phyloP scores from a whole-genome alignment of 345 rosid species.

The Citropsis articulata region DNA sequence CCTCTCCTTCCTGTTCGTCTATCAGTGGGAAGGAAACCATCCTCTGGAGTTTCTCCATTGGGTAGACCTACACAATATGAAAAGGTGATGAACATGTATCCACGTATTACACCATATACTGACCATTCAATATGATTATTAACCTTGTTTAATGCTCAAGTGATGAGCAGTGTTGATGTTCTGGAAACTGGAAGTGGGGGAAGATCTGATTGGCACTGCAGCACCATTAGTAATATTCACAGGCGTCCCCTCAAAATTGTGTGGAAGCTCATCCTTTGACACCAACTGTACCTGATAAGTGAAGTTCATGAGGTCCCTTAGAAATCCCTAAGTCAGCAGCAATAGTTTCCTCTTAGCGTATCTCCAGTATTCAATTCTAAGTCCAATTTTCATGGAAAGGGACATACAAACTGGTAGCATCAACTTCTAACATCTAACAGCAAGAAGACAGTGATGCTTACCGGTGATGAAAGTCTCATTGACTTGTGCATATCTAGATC shows the following conservation, averaged over 20 bases:
- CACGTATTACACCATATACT: slow-evolving; percentile 10
- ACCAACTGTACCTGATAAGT: slow-evolving; percentile 39
- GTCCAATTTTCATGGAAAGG: slow-evolving; percentile 2
- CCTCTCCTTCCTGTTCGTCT: slow-evolving; percentile 60
- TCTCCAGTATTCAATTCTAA: slow-evolving; percentile 1
- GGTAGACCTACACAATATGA: slow-evolving; percentile 37
- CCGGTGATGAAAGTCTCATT: slow-evolving; percentile 21
- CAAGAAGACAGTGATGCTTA: slow-evolving; percentile 21
- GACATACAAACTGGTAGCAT: neutral
- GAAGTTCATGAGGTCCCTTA: slow-evolving; percentile 6
- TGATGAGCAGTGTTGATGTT: slow-evolving; percentile 21
- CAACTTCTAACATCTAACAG: slow-evolving; percentile 11
- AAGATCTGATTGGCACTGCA: slow-evolving; percentile 22
- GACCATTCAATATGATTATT: slow-evolving; percentile 12
- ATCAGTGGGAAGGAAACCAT: slow-evolving; percentile 45
- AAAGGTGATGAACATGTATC: slow-evolving; percentile 10
- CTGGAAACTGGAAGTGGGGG: slow-evolving; percentile 25
- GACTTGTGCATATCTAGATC: slow-evolving; percentile 25
- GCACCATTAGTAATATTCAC: slow-evolving; percentile 29
- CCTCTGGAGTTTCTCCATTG: slow-evolving; percentile 40
- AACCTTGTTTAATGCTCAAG: slow-evolving; percentile 49
- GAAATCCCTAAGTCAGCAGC: neutral
- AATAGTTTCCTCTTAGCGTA: neutral
- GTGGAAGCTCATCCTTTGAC: slow-evolving; percentile 30
- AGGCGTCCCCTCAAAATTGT: slow-evolving; percentile 30